Percentiles rank a stretch among this genome's conserved stretches.
Evolutionary conservation across 805 yeast genomes (phyloP).

Genomic region (Monosporozyma servazzii): DNA sequence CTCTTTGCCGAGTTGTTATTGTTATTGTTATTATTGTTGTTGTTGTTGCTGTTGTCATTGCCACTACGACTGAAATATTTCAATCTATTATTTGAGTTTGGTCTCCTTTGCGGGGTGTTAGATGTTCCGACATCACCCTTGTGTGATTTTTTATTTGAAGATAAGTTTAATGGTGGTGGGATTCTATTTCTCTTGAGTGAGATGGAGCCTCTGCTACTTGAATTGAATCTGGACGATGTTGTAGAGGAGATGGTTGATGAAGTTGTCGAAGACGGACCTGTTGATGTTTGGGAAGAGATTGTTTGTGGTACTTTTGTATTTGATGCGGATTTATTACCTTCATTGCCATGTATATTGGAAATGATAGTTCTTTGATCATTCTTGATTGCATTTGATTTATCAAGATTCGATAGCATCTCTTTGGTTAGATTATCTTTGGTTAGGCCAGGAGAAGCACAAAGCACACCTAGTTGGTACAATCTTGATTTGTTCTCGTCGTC

Average conservation of each 20-base stretch:
- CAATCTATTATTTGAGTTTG: background rate
- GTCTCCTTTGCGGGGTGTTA: background rate
- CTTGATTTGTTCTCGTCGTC: background rate
- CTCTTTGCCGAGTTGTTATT: conserved; percentile 7
- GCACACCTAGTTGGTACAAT: conserved; percentile 12
- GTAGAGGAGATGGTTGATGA: conserved; percentile 1
- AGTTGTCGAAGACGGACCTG: background rate
- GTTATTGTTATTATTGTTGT: background rate
- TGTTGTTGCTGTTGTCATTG: background rate
- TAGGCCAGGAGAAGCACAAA: conserved; percentile 25
- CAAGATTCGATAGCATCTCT: conserved; percentile 18
- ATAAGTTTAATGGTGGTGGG: conserved; percentile 21
- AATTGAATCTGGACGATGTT: background rate
- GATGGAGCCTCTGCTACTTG: background rate
- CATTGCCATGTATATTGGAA: background rate
- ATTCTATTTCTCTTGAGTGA: conserved; percentile 21
- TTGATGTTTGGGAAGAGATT: background rate
- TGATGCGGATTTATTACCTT: background rate
- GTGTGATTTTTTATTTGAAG: background rate
- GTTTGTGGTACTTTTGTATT: background rate
- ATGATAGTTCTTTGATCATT: conserved; percentile 18
- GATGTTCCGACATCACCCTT: background rate
- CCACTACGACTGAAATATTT: background rate
- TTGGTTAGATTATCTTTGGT: conserved; percentile 17
- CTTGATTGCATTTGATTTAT: conserved; percentile 20